Base-by-base conservation (phyloP, 495 filamentous ascomycete genomes). In the Aspergillus taichungensis region DNA sequence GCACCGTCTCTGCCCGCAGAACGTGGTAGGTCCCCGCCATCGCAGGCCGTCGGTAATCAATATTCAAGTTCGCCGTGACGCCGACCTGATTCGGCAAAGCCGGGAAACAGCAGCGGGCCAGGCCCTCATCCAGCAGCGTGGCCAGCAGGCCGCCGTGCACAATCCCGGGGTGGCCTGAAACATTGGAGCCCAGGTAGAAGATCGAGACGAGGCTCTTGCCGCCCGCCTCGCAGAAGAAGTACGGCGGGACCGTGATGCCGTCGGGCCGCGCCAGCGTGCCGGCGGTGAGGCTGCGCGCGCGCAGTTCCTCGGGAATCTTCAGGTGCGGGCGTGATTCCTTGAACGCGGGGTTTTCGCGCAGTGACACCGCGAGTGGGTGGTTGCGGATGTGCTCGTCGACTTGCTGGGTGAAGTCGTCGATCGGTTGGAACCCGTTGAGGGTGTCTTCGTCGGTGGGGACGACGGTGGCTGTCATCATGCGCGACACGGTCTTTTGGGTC, bases 91-190 rank as follows among this genome's bases (percentile, higher is more conserved):
- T 89, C 30, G 92, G 92, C 50, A 98, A 65, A 34, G 88, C 88
- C 1, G 83, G 80, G 60, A 97, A 96, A 54, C 87, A 95, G 65
- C 89, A 95, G 34, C 88, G 74, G 45, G 86, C 92, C 30, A 97
- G 64, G 0, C 88, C 88, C 64, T 98, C 92, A 54, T 98, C 92
- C 37, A 97, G 67, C 56, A 98, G 69, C 9, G 94, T 97, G 10
- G 92, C 94, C 37, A 97, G 66, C 51, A 97, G 61, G 0, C 92
- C 92, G 6, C 92, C 92, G 57, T 98, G 92, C 2, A 98, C 72
- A 47, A 97, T 86, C 2, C 91, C 92, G 13, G 85, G 83, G 59
- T 98, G 90, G 5, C 92, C 92, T 59, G 87, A 97, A 34, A 98
- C 66, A 54, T 88, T 82, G 4, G 72, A 63, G 11, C 92, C 94